Evolutionary conservation across 2,329 filamentous ascomycete species (phyloP).

Genomic region (Sodiomyces alkalinus): DNA sequence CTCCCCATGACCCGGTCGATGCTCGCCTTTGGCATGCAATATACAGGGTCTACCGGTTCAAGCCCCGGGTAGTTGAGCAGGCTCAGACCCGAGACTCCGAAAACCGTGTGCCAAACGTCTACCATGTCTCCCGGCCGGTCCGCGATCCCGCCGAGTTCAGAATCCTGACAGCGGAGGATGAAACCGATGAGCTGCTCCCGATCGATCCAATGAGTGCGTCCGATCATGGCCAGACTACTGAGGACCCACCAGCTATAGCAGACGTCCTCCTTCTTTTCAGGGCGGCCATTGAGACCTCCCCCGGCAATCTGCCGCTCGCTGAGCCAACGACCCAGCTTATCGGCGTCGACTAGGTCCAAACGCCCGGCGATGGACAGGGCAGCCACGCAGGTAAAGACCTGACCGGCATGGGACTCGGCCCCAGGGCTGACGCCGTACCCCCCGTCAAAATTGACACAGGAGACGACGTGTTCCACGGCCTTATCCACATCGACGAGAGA

Average conservation of each 20-base stretch:
- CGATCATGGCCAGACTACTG: conserved; percentile 81
- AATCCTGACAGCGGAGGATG: conserved; percentile 80
- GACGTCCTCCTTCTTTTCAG: conserved; percentile 90
- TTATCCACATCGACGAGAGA: conserved; percentile 62
- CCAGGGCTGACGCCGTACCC: conserved; percentile 83
- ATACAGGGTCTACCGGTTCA: conserved; percentile 72
- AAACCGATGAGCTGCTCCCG: conserved; percentile 61
- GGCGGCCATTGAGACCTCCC: conserved; percentile 83
- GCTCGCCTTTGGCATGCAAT: conserved; percentile 62
- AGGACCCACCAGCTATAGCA: conserved; percentile 99
- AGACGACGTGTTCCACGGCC: conserved; percentile 63
- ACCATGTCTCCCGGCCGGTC: conserved; percentile 90
- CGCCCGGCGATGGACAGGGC: conserved; percentile 72
- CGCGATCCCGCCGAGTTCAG: conserved; percentile 68
- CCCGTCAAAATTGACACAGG: conserved; percentile 87
- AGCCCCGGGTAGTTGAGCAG: conserved; percentile 65
- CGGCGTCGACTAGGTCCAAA: conserved; percentile 67
- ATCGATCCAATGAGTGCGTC: conserved; percentile 85
- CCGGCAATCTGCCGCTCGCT: conserved; percentile 81
- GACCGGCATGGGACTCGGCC: conserved; percentile 86
- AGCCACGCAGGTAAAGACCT: conserved; percentile 88
- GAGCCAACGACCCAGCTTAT: conserved; percentile 76
- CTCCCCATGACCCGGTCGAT: conserved; percentile 40
- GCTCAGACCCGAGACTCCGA: conserved; percentile 78
- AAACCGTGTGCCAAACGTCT: conserved; percentile 91